Evolutionary conservation across 164 flowering plant species (phyloP).

Genomic region (Umbellularia californica): DNA sequence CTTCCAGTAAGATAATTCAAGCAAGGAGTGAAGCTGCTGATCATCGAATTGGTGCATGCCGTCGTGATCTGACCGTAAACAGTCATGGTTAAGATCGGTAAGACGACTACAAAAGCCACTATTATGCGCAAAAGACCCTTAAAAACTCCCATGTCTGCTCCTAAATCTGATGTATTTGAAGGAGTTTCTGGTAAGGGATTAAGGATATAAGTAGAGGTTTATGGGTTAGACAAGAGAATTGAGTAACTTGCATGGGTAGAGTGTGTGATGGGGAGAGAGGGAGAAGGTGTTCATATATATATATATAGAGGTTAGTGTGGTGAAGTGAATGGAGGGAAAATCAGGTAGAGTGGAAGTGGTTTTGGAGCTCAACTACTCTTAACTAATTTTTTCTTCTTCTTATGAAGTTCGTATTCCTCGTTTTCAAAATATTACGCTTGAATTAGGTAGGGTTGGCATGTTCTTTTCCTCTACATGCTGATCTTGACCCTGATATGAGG

Average conservation of each 20-base stretch:
- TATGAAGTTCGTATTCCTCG: background rate
- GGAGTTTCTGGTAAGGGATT: background rate
- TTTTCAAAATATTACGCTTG: background rate
- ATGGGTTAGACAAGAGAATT: background rate
- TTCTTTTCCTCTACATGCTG: background rate
- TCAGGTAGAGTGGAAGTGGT: conserved; percentile 22
- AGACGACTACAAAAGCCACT: conserved; percentile 13
- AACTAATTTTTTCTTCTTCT: conserved; percentile 27
- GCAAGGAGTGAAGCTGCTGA: conserved; percentile 64
- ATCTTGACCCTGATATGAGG: too few species aligned
- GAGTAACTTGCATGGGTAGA: background rate
- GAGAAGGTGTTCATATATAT: conserved; percentile 13
- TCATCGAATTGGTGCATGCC: conserved; percentile 53
- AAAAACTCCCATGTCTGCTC: conserved; percentile 15
- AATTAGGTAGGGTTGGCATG: background rate
- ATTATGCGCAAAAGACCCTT: conserved; percentile 11
- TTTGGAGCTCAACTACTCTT: conserved; percentile 56
- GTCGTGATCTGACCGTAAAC: conserved; percentile 45
- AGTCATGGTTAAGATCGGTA: conserved; percentile 24
- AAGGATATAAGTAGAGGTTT: background rate
- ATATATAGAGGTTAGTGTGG: conserved; percentile 16
- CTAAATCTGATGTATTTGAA: too few species aligned
- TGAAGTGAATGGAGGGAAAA: conserved; percentile 15
- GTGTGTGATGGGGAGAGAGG: conserved; percentile 3
- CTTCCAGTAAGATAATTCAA: conserved; percentile 54